Base-by-base conservation (phyloP, 2,329 filamentous ascomycete genomes). In the Raffaelea albimanens region DNA sequence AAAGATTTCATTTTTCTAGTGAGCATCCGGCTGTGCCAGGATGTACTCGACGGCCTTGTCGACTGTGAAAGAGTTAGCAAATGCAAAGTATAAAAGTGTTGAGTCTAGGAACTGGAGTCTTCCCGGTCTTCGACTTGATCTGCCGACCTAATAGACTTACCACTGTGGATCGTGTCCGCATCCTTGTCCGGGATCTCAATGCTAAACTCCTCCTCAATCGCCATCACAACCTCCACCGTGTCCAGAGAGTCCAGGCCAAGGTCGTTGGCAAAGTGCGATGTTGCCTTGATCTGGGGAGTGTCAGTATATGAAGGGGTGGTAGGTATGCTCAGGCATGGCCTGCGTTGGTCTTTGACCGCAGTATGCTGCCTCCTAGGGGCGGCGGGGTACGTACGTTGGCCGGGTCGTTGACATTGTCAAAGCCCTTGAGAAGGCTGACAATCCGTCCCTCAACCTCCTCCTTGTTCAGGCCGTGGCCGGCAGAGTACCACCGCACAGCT, bases 221-320 rank as follows among this genome's bases (percentile, higher is more conserved):
- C 93, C 93, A 98, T 98, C 61, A 98, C 93, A 57, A 98, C 93
- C 78, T 98, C 93, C 55, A 98, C 93, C 55, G 93, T 96, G 69
- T 98, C 93, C 68, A 98, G 80, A 72, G 86, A 94, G 75, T 98
- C 93, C 61, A 98, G 76, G 56, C 90, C 93, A 55, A 98, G 85
- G 71, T 98, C 91, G 68, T 96, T 97, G 65, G 88, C 79, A 72
- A 98, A 98, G 79, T 97, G 90, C 50, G 91, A 84, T 46, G 73
- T 76, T 54, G 80, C 71, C 62, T 82, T 87, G 66, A 98, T 87
- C 91, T 97, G 53, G 31, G 8, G 10, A 44, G 59, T 59, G 48
- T 58, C 34, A 57, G 50, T 49, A 53, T 52, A 5, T n/a, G n/a
- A n/a, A n/a, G n/a, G n/a, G n/a, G n/a, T n/a, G n/a, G n/a, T n/a